Evolutionary conservation across 1,284 basidiomycete genomes (phyloP), one percentile per base, ranked within the genome.

Genomic region (Malassezia arunalokei): DNA sequence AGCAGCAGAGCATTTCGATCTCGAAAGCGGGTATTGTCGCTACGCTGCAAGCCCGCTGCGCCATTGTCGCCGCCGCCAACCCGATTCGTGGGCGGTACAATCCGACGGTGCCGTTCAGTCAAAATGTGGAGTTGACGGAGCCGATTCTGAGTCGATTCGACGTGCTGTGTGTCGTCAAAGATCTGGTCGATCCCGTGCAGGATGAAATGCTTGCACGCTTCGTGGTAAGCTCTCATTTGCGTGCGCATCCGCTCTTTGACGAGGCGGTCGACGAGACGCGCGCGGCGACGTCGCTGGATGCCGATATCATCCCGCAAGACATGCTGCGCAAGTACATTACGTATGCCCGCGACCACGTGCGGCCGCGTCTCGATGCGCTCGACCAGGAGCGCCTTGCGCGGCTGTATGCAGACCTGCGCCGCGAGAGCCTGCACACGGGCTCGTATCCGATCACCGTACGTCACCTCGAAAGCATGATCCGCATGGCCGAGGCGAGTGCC

Each of bases 61-160:
- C 92, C 5, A 90, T 99, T 73, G 81, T 98, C 54, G 92, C 94
- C 12, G 94, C 94, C 0, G 92, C 94, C 49, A 99, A 99, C 77
- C 92, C 92, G 14, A 85, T 95, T 63, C 82, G 92, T 38, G 94
- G 70, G 8, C 61, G 66, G 15, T 72, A 72, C 64, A 71, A 71
- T 52, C 64, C 68, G 8, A 72, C 68, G 27, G 60, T 72, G 32
- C 68, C 92, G 5, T 98, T 98, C 79, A 83, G 86, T 73, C 92
- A 98, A 75, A 99, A 99, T 68, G 94, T 98, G 41, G 94, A 98
- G 75, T 77, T 99, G 58, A 98, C 94, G 4, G 94, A 98, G 74
- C 94, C 92, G 5, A 98, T 99, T 68, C 74, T 99, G 74, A 96
- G 91, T n/a, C 87, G 92, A 57, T 99, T 99, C 75, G 92, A 99